phyloP scores from a whole-genome alignment of 164 flowering plant genomes.

The Magnolia changhungtana region DNA sequence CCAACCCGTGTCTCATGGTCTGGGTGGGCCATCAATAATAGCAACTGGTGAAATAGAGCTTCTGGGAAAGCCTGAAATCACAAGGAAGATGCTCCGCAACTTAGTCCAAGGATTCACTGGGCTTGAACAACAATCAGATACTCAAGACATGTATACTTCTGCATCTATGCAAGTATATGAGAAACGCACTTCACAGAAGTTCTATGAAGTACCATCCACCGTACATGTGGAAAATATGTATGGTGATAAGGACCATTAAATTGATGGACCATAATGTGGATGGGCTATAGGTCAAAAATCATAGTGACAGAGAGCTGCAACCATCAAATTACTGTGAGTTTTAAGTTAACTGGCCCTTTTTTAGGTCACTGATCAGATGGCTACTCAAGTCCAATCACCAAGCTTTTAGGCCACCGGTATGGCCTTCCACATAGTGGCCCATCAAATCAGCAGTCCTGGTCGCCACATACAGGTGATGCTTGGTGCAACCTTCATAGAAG shows the following conservation, averaged over 20 bases:
- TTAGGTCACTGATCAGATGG: not conserved
- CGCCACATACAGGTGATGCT: not conserved
- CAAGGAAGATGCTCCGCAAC: constrained; percentile 2
- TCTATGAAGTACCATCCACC: not conserved
- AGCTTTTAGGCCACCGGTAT: not conserved
- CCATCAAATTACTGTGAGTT: not conserved
- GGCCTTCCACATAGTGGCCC: not conserved
- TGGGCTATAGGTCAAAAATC: not conserved
- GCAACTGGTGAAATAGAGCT: constrained; percentile 80
- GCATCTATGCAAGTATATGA: not conserved
- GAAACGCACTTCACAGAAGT: not conserved
- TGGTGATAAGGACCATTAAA: not conserved
- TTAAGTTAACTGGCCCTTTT: not conserved
- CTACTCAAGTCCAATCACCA: not conserved
- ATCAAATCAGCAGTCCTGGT: not conserved
- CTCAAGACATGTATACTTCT: not conserved
- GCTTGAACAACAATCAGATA: not conserved
- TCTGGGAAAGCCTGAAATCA: constrained; percentile 81
- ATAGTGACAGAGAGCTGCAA: not conserved
- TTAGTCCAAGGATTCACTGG: constrained; percentile 4
- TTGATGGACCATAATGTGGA: not conserved
- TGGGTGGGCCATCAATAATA: constrained; percentile 77
- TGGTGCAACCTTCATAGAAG: not conserved
- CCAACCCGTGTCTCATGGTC: constrained; percentile 74
- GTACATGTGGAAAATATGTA: too few relatives aligned